These are phyloP conservation scores for Aspergillus puulaauensis DNA, from an alignment of 2,329 filamentous ascomycete species.

Conservation along the genomic window DNA sequence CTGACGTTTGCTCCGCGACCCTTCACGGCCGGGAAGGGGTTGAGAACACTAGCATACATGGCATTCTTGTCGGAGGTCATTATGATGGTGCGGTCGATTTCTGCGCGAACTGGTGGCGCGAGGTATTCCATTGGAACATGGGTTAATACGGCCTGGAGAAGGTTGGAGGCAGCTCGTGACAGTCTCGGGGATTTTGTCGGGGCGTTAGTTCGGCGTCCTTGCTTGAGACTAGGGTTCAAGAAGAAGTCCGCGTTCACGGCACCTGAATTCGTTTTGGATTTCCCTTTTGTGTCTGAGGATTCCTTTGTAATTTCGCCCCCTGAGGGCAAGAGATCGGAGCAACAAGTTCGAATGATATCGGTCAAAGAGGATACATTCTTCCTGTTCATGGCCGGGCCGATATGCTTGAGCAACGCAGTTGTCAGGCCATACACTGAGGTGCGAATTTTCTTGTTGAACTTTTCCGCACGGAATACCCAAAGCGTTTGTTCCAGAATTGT, in stretches of 20 bases:
- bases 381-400: slow-evolving; percentile 68
- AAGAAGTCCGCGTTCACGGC: slow-evolving; percentile 69
- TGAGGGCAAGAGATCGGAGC: slow-evolving; percentile 66
- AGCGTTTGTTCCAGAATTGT: slow-evolving; percentile 69
- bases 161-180: slow-evolving; percentile 54
- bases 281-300: slow-evolving; percentile 44
- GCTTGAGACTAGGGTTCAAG: slow-evolving; percentile 50
- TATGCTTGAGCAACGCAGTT: slow-evolving; percentile 56
- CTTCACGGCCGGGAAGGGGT: slow-evolving; percentile 67
- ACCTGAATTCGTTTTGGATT: slow-evolving; percentile 35
- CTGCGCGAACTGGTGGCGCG: slow-evolving; percentile 68
- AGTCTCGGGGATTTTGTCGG: slow-evolving; percentile 43
- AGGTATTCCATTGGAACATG: slow-evolving; percentile 66
- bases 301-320: slow-evolving; percentile 38
- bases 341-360: slow-evolving; percentile 65
- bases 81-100: slow-evolving; percentile 79
- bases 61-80: slow-evolving; percentile 67
- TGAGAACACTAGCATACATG: slow-evolving; percentile 79
- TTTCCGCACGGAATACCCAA: slow-evolving; percentile 65
- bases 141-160: slow-evolving; percentile 65
- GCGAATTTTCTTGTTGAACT: slow-evolving; percentile 55
- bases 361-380: slow-evolving; percentile 63
- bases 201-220: slow-evolving; percentile 20
- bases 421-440: slow-evolving; percentile 61
- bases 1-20: slow-evolving; percentile 65